phyloP scores from a whole-genome alignment of 257 asterid species.

The Petunia secreta region DNA sequence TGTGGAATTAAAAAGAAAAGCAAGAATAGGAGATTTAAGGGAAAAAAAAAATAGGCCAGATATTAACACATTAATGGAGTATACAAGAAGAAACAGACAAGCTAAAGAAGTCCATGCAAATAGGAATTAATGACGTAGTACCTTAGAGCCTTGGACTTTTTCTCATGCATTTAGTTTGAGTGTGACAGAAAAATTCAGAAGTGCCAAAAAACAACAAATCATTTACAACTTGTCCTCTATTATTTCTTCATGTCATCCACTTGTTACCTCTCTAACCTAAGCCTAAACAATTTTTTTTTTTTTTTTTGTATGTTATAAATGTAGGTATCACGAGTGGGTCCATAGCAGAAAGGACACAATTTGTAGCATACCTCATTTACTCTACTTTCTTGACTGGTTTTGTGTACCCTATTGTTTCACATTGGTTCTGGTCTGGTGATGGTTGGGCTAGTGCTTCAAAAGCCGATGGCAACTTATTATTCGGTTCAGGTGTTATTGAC shows the following conservation, averaged over 20 bases:
- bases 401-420: slow-evolving; percentile 86
- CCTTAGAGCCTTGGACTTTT: background rate
- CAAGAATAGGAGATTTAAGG: background rate
- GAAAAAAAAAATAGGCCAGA: background rate
- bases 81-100: background rate
- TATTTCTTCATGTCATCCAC: background rate
- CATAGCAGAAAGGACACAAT: slow-evolving; percentile 87
- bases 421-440: slow-evolving; percentile 86
- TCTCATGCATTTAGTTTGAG: background rate
- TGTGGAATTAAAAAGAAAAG: background rate
- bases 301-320: background rate
- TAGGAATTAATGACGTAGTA: background rate
- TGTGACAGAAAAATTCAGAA: background rate
- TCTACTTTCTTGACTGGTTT: slow-evolving; percentile 82
- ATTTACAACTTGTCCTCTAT: background rate
- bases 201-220: background rate
- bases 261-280: slow-evolving; percentile 1
- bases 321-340: slow-evolving; percentile 73
- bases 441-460: slow-evolving; percentile 88
- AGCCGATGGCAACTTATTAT: slow-evolving; percentile 40
- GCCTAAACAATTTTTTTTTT: background rate
- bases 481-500: slow-evolving; percentile 85
- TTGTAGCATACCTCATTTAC: slow-evolving; percentile 76
- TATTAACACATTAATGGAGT: too few relatives aligned
- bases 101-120: slow-evolving; percentile 7